Conservation (phyloP, 2,329 filamentous ascomycete species). For the Metarhizium humberi region DNA sequence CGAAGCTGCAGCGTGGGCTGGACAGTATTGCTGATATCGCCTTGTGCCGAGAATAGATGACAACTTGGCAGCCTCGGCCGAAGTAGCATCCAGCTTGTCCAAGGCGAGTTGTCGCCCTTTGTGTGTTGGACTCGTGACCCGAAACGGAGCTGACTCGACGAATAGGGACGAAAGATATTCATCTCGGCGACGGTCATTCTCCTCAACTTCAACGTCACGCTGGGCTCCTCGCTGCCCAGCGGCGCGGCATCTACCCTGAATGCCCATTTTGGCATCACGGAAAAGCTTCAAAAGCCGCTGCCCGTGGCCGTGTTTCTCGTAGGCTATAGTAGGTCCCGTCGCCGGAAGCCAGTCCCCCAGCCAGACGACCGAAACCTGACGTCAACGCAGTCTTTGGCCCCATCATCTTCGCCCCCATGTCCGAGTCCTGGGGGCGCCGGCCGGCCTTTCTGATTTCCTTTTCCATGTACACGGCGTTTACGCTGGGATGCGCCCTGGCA, state of each 20-base stretch:
- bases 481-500: constrained; percentile 30
- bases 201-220: constrained; percentile 7
- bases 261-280: constrained; percentile 6
- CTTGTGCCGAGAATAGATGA: neutral
- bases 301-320: constrained; percentile 8
- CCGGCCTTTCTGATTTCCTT: constrained; percentile 40
- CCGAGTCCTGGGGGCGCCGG: constrained; percentile 29
- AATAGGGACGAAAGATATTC: neutral
- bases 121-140: neutral
- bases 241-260: constrained; percentile 3
- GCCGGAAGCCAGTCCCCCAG: no score
- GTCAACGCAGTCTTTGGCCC: constrained; percentile 21
- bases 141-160: neutral
- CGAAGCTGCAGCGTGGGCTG: neutral
- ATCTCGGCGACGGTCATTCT: neutral
- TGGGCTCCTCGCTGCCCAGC: constrained; percentile 8
- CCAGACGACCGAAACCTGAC: neutral
- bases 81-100: neutral
- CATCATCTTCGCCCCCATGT: constrained; percentile 29
- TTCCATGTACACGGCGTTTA: constrained; percentile 26
- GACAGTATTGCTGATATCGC: neutral
- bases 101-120: neutral
- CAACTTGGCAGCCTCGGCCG: neutral
- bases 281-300: constrained; percentile 4
- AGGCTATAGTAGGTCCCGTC: constrained; percentile 5